These are phyloP conservation scores for Solanum ossicruentum DNA, from an alignment of 257 asterid species.

Conservation along the genomic window DNA sequence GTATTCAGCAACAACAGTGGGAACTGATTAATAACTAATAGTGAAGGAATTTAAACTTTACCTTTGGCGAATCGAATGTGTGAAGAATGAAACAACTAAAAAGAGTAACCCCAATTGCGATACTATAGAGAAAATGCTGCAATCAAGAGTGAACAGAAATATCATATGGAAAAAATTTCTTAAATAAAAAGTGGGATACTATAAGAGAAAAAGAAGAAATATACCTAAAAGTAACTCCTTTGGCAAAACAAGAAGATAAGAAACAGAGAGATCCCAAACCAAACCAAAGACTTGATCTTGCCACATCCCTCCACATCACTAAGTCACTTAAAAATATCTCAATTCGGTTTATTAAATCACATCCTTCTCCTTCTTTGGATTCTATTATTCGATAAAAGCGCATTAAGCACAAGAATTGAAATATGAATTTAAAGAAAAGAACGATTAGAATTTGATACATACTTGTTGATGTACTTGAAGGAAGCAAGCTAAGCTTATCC, in stretches of 20 bases:
- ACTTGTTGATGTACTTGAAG: slow-evolving; percentile 37
- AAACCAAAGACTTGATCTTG: slow-evolving; percentile 96
- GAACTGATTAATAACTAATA: neutral
- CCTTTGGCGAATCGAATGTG: slow-evolving; percentile 66
- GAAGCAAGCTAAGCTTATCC: slow-evolving; percentile 31
- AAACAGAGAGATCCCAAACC: slow-evolving; percentile 82
- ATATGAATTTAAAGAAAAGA: neutral
- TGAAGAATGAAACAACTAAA: slow-evolving; percentile 61
- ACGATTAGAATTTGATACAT: slow-evolving; percentile 3
- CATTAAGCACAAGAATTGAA: neutral
- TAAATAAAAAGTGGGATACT: neutral
- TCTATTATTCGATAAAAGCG: slow-evolving; percentile 2
- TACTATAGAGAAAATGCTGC: slow-evolving; percentile 68
- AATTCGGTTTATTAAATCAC: slow-evolving; percentile 34
- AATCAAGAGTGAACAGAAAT: neutral
- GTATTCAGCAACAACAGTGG: neutral
- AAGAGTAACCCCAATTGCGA: slow-evolving; percentile 73
- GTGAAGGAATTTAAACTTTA: slow-evolving; percentile 1
- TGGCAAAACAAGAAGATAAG: slow-evolving; percentile 68
- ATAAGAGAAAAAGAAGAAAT: neutral
- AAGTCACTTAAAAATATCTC: slow-evolving; percentile 42
- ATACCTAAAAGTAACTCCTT: slow-evolving; percentile 62
- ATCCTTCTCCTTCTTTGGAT: slow-evolving; percentile 25
- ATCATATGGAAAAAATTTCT: neutral
- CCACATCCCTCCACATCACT: slow-evolving; percentile 89